Conservation (phyloP, 2,329 filamentous ascomycete species). For the Amylocarpus encephaloides region DNA sequence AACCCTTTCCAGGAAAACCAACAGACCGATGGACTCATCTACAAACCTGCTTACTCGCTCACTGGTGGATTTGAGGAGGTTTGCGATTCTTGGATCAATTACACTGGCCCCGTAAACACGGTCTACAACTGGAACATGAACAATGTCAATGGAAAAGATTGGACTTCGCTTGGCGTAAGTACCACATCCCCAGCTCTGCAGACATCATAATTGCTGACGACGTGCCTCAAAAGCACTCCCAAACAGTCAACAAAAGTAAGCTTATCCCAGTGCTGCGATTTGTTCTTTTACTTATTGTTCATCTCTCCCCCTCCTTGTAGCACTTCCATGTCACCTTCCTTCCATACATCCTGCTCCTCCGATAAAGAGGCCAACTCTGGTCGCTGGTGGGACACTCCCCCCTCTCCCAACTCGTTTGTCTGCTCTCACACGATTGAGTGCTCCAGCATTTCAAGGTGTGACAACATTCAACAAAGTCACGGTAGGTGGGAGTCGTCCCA, state of each 20-base stretch:
- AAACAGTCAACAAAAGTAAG: neutral
- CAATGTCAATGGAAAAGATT: conserved; percentile 10
- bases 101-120: conserved; percentile 1
- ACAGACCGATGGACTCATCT: conserved; percentile 6
- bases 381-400: neutral
- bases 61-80: conserved; percentile 6
- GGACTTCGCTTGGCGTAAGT: conserved; percentile 3
- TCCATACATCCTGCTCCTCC: neutral
- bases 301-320: neutral
- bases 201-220: neutral
- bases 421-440: neutral
- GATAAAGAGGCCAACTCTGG: neutral
- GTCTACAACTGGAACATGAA: conserved; percentile 8
- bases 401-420: neutral
- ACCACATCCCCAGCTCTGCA: neutral
- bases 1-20: conserved; percentile 5
- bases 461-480: neutral
- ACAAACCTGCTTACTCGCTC: conserved; percentile 9
- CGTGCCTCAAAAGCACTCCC: neutral
- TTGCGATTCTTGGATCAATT: conserved; percentile 11
- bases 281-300: neutral
- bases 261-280: neutral
- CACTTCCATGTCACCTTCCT: neutral
- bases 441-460: neutral
- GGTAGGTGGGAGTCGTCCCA: neutral